phyloP scores from a whole-genome alignment of 257 asterid species.

The Coffea eugenioides region DNA sequence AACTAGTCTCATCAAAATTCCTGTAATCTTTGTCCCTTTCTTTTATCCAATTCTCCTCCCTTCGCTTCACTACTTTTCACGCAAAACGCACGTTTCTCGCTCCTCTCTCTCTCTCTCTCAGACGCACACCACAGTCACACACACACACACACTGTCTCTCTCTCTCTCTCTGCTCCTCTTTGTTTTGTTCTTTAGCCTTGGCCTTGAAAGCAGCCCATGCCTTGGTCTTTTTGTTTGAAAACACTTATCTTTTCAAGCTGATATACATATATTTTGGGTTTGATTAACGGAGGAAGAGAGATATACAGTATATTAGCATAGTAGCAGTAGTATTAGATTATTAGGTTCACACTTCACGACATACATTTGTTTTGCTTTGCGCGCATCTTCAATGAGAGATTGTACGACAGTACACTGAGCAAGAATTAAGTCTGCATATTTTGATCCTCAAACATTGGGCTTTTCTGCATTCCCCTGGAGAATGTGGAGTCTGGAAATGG shows the following conservation, averaged over 20 bases:
- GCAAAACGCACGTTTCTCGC: conserved; percentile 24
- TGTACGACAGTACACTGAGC: background rate
- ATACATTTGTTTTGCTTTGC: conserved; percentile 12
- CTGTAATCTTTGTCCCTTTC: background rate
- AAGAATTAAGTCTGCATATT: conserved; percentile 1
- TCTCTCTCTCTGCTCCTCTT: conserved; percentile 8
- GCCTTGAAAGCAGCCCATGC: conserved; percentile 60
- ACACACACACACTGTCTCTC: conserved; percentile 10
- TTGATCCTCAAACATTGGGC: conserved; percentile 5
- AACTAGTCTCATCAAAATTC: background rate
- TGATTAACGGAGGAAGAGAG: background rate
- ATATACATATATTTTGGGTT: background rate
- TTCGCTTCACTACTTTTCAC: conserved; percentile 24
- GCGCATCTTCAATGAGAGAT: conserved; percentile 1
- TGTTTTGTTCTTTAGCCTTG: conserved; percentile 41
- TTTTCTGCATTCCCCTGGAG: background rate
- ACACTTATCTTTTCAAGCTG: conserved; percentile 4
- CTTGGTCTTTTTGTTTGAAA: conserved; percentile 20
- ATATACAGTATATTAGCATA: too few species aligned
- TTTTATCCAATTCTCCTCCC: background rate
- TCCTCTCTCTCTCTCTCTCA: conserved; percentile 25
- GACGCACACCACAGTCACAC: background rate
- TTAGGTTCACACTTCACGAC: background rate
- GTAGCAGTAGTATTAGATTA: background rate
- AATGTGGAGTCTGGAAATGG: background rate